Base-by-base conservation (phyloP, 805 yeast species). In the Yamadazyma laniorum region DNA sequence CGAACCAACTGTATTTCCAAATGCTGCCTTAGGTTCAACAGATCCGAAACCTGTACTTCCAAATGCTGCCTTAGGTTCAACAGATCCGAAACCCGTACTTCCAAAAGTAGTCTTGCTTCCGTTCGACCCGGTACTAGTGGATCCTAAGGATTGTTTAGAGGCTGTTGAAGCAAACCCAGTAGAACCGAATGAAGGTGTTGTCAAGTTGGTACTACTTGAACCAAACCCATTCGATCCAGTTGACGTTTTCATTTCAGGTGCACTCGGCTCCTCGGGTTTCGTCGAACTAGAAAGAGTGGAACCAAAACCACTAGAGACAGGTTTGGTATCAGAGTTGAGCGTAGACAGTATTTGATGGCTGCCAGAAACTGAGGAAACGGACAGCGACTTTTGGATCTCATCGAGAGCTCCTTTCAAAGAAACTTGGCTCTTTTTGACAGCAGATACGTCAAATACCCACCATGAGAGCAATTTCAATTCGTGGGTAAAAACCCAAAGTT, bases 391-490 rank as follows among this genome's bases (percentile, higher is more conserved):
- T n/a, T n/a, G n/a, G n/a, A n/a, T n/a, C n/a, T n/a, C n/a, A 3
- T 16, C 15, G 19, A 31, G 17, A n/a, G 44, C 46, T 15, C 15
- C 16, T 3, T 35, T 37, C 21, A 45, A 35, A 4, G 45, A 40
- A 5, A 28, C 40, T 4, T 15, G 13, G 3, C 26, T 30, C 2
- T 17, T 12, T 25, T 45, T 45, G 3, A 40, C 39, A 5, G 23
- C 34, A 4, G 33, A 4, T 9, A 36, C 34, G 48, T 81, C 78
- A 55, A 79, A 80, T 1, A 86, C 50, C 58, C 83, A 74, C 84
- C 91, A 85, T 3, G 75, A 68, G 29, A 77, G 58, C 17, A 87
- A 53, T 23, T 59, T 66, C 26, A 95, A 95, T 40, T 74, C 74
- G 47, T 81, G 74, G 32, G 81, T 80, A 41, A 86, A 57, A 6